A percentile compares a stretch with the other conserved stretches of the same genome.
Evolutionary conservation across 805 yeast species (phyloP).

Genomic region (Candida ulmi): DNA sequence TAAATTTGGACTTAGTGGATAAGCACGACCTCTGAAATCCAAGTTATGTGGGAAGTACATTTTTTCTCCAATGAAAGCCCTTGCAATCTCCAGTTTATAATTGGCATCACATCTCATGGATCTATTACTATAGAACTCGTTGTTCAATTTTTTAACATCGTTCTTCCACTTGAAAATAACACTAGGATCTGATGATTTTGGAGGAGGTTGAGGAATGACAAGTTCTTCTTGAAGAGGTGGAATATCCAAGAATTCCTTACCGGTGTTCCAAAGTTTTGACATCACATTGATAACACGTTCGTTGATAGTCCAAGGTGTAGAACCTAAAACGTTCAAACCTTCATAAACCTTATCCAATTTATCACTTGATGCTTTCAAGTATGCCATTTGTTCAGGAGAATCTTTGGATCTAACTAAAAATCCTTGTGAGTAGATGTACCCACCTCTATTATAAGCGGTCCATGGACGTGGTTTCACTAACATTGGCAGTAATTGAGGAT

Average conservation of each 20-base stretch:
- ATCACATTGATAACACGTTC: constrained; percentile 61
- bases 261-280: constrained; percentile 82
- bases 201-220: constrained; percentile 52
- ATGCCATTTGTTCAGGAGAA: constrained; percentile 86
- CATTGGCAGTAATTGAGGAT: constrained; percentile 92
- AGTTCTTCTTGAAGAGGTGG: constrained; percentile 49
- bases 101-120: constrained; percentile 92
- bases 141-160: constrained; percentile 48
- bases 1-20: constrained; percentile 75
- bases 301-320: constrained; percentile 91
- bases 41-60: constrained; percentile 76
- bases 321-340: constrained; percentile 83
- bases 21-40: constrained; percentile 82
- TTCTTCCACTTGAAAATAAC: constrained; percentile 65
- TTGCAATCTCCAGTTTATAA: constrained; percentile 90
- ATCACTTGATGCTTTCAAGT: constrained; percentile 77
- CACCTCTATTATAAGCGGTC: constrained; percentile 80
- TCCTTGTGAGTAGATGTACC: constrained; percentile 63
- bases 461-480: constrained; percentile 85
- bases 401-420: constrained; percentile 71
- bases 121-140: constrained; percentile 60
- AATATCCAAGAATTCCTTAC: constrained; percentile 66
- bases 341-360: constrained; percentile 61
- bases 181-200: constrained; percentile 64
- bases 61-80: constrained; percentile 81